Evolutionary conservation across 2,329 filamentous ascomycete species (phyloP).

Genomic region (Fusarium sp.): DNA sequence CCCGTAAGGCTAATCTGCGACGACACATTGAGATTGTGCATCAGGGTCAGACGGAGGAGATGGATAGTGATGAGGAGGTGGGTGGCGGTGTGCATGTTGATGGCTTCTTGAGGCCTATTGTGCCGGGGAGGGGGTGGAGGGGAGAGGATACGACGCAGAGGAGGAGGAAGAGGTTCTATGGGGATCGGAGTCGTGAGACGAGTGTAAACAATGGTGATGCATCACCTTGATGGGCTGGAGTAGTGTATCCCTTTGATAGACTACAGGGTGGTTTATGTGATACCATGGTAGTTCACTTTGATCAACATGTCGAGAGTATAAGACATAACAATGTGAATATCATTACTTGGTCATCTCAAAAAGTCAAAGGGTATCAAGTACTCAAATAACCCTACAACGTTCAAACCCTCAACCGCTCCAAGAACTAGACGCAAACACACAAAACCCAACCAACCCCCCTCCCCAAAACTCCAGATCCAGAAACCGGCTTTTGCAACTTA

Average conservation of each 20-base stretch:
- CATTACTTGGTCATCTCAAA: slow-evolving; percentile 36
- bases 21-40: slow-evolving; percentile 56
- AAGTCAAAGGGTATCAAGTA: slow-evolving; percentile 51
- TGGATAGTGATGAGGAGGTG: slow-evolving; percentile 65
- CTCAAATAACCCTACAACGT: slow-evolving; percentile 48
- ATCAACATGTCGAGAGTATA: neutral
- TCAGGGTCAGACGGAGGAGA: slow-evolving; percentile 50
- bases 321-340: slow-evolving; percentile 20
- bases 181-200: slow-evolving; percentile 33
- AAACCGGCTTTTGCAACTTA: neutral
- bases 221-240: slow-evolving; percentile 15
- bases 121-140: slow-evolving; percentile 62
- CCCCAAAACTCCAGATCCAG: slow-evolving; percentile 33
- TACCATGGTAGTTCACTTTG: neutral
- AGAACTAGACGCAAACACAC: slow-evolving; percentile 19
- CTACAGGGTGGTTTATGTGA: neutral
- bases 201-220: slow-evolving; percentile 24
- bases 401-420: slow-evolving; percentile 25
- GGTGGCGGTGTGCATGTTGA: slow-evolving; percentile 75
- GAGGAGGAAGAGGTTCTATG: slow-evolving; percentile 47
- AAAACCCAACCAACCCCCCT: slow-evolving; percentile 9
- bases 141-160: slow-evolving; percentile 49
- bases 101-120: slow-evolving; percentile 72
- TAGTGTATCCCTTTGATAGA: neutral
- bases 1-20: slow-evolving; percentile 51